phyloP scores from a whole-genome alignment of 2,329 filamentous ascomycete species.

The Graphilbum ipis-grandicollis region DNA sequence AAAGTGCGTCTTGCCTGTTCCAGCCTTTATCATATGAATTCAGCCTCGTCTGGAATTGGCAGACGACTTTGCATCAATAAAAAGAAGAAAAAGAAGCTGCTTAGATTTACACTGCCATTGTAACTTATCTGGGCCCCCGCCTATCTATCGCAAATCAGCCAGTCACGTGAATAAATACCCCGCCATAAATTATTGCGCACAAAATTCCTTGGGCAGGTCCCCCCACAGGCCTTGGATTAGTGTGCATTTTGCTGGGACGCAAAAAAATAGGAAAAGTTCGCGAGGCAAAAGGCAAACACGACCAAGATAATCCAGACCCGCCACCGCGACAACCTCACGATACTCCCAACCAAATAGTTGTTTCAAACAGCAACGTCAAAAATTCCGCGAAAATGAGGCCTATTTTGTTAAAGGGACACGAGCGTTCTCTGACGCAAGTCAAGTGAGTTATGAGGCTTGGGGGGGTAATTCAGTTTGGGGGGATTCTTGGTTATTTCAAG shows the following conservation, averaged over 20 bases:
- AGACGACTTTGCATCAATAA: too few relatives aligned
- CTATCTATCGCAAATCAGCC: too few relatives aligned
- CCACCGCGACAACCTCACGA: neutral
- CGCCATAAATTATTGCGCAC: conserved; percentile 5
- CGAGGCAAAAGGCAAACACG: neutral
- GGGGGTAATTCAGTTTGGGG: neutral
- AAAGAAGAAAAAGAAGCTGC: too few relatives aligned
- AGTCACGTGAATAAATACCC: neutral
- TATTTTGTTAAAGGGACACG: conserved; percentile 89
- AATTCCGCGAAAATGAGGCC: conserved; percentile 63
- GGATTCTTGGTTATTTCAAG: neutral
- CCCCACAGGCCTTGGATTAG: conserved; percentile 2
- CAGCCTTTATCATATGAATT: too few relatives aligned
- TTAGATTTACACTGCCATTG: too few relatives aligned
- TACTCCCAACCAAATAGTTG: too few relatives aligned
- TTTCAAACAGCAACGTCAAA: too few relatives aligned
- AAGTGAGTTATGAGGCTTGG: conserved; percentile 8
- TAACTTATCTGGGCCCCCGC: too few relatives aligned
- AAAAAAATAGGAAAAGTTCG: neutral
- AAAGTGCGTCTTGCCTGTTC: too few relatives aligned
- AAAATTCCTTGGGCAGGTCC: neutral
- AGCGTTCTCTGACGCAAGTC: conserved; percentile 90
- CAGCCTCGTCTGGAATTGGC: too few relatives aligned
- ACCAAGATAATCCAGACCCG: neutral
- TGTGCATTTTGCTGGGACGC: neutral